Base-by-base conservation (phyloP, 495 filamentous ascomycete genomes). In the Lophiotrema nucula region DNA sequence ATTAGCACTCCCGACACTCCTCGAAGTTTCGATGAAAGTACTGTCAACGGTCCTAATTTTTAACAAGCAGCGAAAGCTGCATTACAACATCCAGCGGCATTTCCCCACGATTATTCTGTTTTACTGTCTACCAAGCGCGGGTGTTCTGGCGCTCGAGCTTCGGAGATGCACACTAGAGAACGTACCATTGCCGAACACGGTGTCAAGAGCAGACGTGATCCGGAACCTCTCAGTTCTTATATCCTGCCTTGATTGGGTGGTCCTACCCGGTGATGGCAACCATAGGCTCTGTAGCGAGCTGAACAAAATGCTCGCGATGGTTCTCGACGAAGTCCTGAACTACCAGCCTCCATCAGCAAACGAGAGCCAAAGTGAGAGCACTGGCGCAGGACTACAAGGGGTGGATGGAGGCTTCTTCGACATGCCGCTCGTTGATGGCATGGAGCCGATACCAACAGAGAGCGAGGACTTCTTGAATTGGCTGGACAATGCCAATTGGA, bases 401-500 rank as follows among this genome's bases (percentile, higher is more conserved):
- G 15, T 41, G 5, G 53, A 49, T 3, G n/a, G 28, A 1, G 27
- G 35, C 10, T 64, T 59, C 48, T 64, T 64, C 24, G 55, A 64
- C 45, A 50, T 64, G 35, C 61, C 61, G 16, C 49, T 53, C 24
- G 23, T 64, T 18, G 61, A 64, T 23, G 61, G 61, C 5, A 59
- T 64, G 33, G 61, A 64, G 33, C 61, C 61, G 12, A 64, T 64
- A 38, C 61, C 61, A 19, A 64, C 47, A 2, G 55, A 64, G 46
- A 54, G 49, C 16, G 55, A 64, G 45, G 50, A 58, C 23, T 58
- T 64, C 47, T 27, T 64, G 38, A 55, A 55, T 51, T 64, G 61
- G 61, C 45, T 64, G 48, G 61, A 64, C 52, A 64, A 64, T 47
- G 61, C 55, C 12, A 64, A 64, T 44, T 64, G 61, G 61, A 59